These are phyloP conservation scores for Corrigiola litoralis DNA, from an alignment of 179 eudicot genomes.

Conservation along the genomic window DNA sequence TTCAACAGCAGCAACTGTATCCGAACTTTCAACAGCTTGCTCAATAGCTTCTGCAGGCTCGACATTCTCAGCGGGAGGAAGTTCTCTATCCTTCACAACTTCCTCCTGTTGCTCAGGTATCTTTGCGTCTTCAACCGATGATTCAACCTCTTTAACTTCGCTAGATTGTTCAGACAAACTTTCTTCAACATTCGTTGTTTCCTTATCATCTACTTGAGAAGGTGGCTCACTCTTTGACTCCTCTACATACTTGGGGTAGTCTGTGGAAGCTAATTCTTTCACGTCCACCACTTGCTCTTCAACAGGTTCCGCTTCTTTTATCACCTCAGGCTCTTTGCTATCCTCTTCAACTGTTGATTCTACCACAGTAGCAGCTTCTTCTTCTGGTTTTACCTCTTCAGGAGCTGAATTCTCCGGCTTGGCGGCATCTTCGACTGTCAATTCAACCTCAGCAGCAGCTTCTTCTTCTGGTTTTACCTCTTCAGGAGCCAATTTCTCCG, in stretches of 20 bases:
- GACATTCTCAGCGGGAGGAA: slow-evolving; percentile 17
- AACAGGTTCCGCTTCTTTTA: slow-evolving; percentile 2
- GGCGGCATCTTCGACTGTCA: slow-evolving; percentile 9
- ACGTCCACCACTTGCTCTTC: slow-evolving; percentile 22
- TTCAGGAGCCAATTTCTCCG: no score
- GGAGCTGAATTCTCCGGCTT: no score
- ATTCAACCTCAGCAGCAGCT: slow-evolving; percentile 11
- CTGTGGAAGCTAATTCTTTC: slow-evolving; percentile 23
- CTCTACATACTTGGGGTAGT: slow-evolving; percentile 21
- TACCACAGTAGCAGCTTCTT: slow-evolving; percentile 16
- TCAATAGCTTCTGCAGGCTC: slow-evolving; percentile 21
- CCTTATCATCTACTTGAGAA: slow-evolving; percentile 11
- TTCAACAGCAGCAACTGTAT: not conserved
- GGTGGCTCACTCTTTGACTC: slow-evolving; percentile 21
- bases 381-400: slow-evolving; percentile 18
- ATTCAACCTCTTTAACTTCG: slow-evolving; percentile 11
- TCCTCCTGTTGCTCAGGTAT: slow-evolving; percentile 18
- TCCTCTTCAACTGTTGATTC: slow-evolving; percentile 13
- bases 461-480: slow-evolving; percentile 18
- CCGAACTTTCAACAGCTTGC: not conserved
- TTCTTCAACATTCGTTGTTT: slow-evolving; percentile 5
- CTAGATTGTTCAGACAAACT: slow-evolving; percentile 6
- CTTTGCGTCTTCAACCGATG: slow-evolving; percentile 21
- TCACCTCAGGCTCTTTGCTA: not conserved
- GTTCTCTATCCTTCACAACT: slow-evolving; percentile 22